phyloP scores from a whole-genome alignment of 108 stramenopile species.

The Discostella pseudostelligera region DNA sequence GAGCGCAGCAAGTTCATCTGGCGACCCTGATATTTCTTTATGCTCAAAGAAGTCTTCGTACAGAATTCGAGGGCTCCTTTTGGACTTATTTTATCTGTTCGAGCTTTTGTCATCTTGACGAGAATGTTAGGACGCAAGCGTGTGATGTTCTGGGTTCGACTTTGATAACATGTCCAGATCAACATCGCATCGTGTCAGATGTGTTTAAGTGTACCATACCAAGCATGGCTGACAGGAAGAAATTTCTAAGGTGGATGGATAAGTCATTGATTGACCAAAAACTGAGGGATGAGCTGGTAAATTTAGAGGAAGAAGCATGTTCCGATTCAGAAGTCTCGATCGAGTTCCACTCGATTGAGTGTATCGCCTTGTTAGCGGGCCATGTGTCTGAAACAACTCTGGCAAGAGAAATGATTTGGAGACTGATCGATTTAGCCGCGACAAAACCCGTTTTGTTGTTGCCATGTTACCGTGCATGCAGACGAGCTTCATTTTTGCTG shows the following conservation, averaged over 20 bases:
- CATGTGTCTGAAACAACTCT: conserved; percentile 24
- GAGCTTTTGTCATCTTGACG: conserved; percentile 34
- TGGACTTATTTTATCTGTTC: conserved; percentile 33
- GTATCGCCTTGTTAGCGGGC: conserved; percentile 58
- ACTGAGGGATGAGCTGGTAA: conserved; percentile 41
- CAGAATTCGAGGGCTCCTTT: conserved; percentile 22
- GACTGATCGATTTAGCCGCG: conserved; percentile 48
- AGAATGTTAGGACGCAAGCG: conserved; percentile 28
- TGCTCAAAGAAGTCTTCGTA: conserved; percentile 32
- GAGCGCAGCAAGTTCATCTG: conserved; percentile 22
- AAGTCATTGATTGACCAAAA: conserved; percentile 27
- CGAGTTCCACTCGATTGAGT: conserved; percentile 54
- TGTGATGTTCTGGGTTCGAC: conserved; percentile 40
- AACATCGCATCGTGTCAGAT: conserved; percentile 32
- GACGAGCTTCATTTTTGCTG: conserved; percentile 52
- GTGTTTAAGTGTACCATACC: conserved; percentile 25
- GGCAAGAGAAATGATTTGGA: conserved; percentile 50
- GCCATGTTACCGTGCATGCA: conserved; percentile 57
- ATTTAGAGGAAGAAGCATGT: conserved; percentile 43
- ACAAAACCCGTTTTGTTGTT: conserved; percentile 39
- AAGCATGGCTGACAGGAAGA: conserved; percentile 27
- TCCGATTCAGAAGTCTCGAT: conserved; percentile 45
- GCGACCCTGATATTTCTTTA: conserved; percentile 23
- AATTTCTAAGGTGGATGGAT: conserved; percentile 34
- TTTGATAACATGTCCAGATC: conserved; percentile 25